A percentile compares a stretch with the other conserved stretches of the same genome.
Evolutionary conservation across 108 stramenopile genomes (phyloP).

Genomic region (Nitzschia inconspicua): DNA sequence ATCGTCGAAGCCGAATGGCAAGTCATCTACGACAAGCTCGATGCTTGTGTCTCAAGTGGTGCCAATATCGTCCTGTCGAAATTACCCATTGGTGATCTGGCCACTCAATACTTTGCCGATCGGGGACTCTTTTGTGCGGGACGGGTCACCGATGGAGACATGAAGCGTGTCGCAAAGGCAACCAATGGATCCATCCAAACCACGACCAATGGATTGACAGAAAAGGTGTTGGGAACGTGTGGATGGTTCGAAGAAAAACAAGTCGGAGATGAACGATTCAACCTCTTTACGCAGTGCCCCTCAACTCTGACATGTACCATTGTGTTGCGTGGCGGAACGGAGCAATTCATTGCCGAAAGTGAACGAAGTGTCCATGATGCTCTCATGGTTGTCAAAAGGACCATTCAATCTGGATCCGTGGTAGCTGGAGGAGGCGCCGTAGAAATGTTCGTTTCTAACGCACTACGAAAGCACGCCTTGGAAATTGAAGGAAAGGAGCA

Average conservation of each 20-base stretch:
- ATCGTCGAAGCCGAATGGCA: conserved; percentile 99
- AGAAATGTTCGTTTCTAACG: conserved; percentile 92
- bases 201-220: conserved; percentile 75
- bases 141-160: conserved; percentile 94
- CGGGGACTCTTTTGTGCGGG: conserved; percentile 96
- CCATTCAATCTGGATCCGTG: conserved; percentile 76
- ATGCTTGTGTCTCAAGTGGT: conserved; percentile 87
- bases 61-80: conserved; percentile 97
- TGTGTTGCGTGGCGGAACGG: conserved; percentile 94
- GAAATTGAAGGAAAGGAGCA: conserved; percentile 98
- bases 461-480: conserved; percentile 76
- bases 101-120: conserved; percentile 99
- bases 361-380: conserved; percentile 98
- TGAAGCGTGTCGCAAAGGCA: conserved; percentile 95
- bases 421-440: conserved; percentile 99
- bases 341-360: conserved; percentile 99
- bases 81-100: conserved; percentile 98
- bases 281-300: conserved; percentile 95
- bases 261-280: conserved; percentile 97
- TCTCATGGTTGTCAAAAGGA: conserved; percentile 95
- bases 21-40: conserved; percentile 98
- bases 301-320: conserved; percentile 91
- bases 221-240: conserved; percentile 87
- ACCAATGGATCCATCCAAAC: conserved; percentile 94
- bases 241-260: conserved; percentile 93